phyloP scores from a whole-genome alignment of 495 filamentous ascomycete genomes.

The Annulohypoxylon moriforme region DNA sequence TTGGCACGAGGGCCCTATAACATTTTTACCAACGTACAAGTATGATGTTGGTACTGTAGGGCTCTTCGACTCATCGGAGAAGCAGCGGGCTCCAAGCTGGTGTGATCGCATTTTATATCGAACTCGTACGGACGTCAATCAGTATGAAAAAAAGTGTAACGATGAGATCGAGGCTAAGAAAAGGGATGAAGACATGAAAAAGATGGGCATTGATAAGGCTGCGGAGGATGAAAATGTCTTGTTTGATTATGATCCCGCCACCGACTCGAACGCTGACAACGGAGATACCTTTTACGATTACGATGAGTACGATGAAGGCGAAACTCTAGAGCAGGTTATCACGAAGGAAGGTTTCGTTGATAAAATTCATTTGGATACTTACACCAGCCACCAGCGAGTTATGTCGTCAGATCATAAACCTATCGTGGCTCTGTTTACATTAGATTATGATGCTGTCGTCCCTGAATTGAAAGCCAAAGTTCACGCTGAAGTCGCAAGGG shows the following conservation, averaged over 20 bases:
- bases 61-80: constrained; percentile 94
- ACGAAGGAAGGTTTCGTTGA: constrained; percentile 70
- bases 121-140: constrained; percentile 73
- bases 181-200: constrained; percentile 86
- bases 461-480: constrained; percentile 83
- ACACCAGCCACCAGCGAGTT: constrained; percentile 88
- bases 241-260: constrained; percentile 89
- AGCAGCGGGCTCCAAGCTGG: constrained; percentile 92
- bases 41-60: constrained; percentile 96
- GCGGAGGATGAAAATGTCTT: constrained; percentile 84
- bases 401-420: constrained; percentile 97
- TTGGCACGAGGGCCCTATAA: constrained; percentile 89
- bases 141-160: constrained; percentile 73
- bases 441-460: constrained; percentile 86
- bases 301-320: constrained; percentile 68
- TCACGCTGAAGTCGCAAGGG: constrained; percentile 86
- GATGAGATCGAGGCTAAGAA: constrained; percentile 75
- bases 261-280: constrained; percentile 65
- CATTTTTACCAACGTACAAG: constrained; percentile 93
- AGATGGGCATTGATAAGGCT: constrained; percentile 77
- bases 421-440: constrained; percentile 77
- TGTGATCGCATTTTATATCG: constrained; percentile 96
- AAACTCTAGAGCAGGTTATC: constrained; percentile 53
- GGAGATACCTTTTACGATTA: constrained; percentile 62
- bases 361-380: constrained; percentile 73